Percentiles rank a stretch among this genome's conserved stretches.
Conservation (phyloP, 768 basidiomycete genomes). For the Erythrobasidium yunnanense region DNA sequence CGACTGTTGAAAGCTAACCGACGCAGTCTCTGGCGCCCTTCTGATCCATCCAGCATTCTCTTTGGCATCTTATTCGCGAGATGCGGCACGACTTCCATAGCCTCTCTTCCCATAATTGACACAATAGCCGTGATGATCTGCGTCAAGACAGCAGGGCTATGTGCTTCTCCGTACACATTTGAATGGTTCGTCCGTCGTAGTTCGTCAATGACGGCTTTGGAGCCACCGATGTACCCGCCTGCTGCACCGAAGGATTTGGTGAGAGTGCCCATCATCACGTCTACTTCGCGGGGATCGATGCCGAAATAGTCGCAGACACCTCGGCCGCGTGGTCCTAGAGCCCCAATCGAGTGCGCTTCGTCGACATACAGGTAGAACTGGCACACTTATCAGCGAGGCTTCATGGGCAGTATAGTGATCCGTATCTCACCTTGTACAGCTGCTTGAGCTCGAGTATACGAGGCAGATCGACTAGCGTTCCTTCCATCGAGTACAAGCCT, state of each 20-base stretch:
- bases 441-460: constrained; percentile 72
- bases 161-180: constrained; percentile 75
- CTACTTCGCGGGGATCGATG: constrained; percentile 65
- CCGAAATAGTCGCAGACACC: constrained; percentile 92
- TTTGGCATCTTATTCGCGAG: constrained; percentile 50
- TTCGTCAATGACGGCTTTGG: constrained; percentile 64
- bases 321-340: constrained; percentile 83
- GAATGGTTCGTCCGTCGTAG: constrained; percentile 67
- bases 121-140: constrained; percentile 88
- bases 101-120: constrained; percentile 74
- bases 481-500: constrained; percentile 96
- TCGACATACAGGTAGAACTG: constrained; percentile 94
- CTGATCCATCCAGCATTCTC: constrained; percentile 63
- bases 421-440: constrained; percentile 70
- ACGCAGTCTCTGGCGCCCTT: constrained; percentile 69
- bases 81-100: constrained; percentile 34
- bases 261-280: constrained; percentile 97
- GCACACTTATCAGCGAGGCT: background rate
- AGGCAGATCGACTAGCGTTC: constrained; percentile 79
- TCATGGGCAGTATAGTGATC: background rate
- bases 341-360: constrained; percentile 95
- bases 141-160: constrained; percentile 78
- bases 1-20: constrained; percentile 90
- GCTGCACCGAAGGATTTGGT: constrained; percentile 81
- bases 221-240: constrained; percentile 87